These are phyloP conservation scores for Aspergillus sp. DNA, from an alignment of 2,329 filamentous ascomycete genomes.

Conservation along the genomic window DNA sequence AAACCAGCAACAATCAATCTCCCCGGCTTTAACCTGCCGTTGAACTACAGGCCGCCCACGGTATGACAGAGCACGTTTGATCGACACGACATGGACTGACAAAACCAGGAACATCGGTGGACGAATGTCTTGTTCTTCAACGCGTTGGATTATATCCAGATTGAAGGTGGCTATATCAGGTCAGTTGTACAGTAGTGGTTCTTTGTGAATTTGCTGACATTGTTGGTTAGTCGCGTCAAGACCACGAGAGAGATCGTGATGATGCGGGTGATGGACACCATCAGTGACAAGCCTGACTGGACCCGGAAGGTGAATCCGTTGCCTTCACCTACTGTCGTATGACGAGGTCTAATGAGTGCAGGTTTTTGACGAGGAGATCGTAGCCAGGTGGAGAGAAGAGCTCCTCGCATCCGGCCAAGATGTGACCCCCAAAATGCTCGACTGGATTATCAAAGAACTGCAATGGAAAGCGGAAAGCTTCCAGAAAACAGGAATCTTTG, in stretches of 20 bases:
- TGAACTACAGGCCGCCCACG: not conserved
- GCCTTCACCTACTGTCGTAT: slow-evolving; percentile 33
- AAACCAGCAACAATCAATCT: not conserved
- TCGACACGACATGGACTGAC: not conserved
- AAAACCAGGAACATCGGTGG: not conserved
- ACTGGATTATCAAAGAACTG: slow-evolving; percentile 47
- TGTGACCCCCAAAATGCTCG: slow-evolving; percentile 34
- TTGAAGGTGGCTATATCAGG: slow-evolving; percentile 1
- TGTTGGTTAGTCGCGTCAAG: slow-evolving; percentile 1
- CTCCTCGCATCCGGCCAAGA: slow-evolving; percentile 13
- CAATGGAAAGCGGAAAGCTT: slow-evolving; percentile 46
- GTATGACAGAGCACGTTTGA: not conserved
- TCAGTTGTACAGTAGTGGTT: not conserved
- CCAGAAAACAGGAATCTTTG: slow-evolving; percentile 39
- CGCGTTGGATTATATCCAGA: not conserved
- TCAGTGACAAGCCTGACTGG: slow-evolving; percentile 46
- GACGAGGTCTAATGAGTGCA: slow-evolving; percentile 20
- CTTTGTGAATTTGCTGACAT: not conserved
- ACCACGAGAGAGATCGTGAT: slow-evolving; percentile 38
- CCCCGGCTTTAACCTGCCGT: not conserved
- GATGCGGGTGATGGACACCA: slow-evolving; percentile 40
- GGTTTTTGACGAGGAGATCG: slow-evolving; percentile 35
- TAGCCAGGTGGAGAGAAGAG: slow-evolving; percentile 34
- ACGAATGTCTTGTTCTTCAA: not conserved
- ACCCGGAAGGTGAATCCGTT: slow-evolving; percentile 32